These are phyloP conservation scores for Sequoia sempervirens DNA, from an alignment of 75 land plant species.

Conservation along the genomic window DNA sequence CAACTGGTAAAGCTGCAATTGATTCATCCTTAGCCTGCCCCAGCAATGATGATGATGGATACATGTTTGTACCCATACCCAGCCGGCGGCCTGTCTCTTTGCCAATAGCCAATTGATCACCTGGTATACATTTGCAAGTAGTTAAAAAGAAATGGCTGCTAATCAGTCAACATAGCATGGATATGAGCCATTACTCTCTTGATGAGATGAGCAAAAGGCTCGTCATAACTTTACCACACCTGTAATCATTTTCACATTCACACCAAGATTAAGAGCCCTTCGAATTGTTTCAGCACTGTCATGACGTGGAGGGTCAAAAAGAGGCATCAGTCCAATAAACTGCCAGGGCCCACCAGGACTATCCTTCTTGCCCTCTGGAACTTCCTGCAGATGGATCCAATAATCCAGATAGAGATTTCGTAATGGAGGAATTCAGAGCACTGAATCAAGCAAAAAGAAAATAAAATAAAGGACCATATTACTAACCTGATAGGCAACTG, in stretches of 20 bases:
- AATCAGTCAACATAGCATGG: not conserved
- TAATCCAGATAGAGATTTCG: not conserved
- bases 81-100: slow-evolving; percentile 91
- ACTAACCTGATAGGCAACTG: slow-evolving; percentile 83
- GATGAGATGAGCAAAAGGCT: not conserved
- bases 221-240: slow-evolving; percentile 30
- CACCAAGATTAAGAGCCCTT: slow-evolving; percentile 94
- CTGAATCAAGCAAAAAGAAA: not conserved
- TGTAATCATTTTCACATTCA: slow-evolving; percentile 97
- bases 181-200: not conserved
- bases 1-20: slow-evolving; percentile 61
- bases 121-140: slow-evolving; percentile 2
- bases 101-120: slow-evolving; percentile 81
- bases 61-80: slow-evolving; percentile 97
- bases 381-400: slow-evolving; percentile 53
- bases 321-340: slow-evolving; percentile 84
- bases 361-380: slow-evolving; percentile 92
- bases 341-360: slow-evolving; percentile 95
- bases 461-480: not conserved
- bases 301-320: slow-evolving; percentile 98
- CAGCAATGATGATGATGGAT: slow-evolving; percentile 82
- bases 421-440: not conserved
- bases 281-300: slow-evolving; percentile 97
- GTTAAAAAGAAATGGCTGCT: slow-evolving; percentile 6
- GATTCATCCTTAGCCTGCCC: slow-evolving; percentile 64